These are phyloP conservation scores for Fusarium redolens DNA, from an alignment of 2,329 filamentous ascomycete species.

Conservation along the genomic window DNA sequence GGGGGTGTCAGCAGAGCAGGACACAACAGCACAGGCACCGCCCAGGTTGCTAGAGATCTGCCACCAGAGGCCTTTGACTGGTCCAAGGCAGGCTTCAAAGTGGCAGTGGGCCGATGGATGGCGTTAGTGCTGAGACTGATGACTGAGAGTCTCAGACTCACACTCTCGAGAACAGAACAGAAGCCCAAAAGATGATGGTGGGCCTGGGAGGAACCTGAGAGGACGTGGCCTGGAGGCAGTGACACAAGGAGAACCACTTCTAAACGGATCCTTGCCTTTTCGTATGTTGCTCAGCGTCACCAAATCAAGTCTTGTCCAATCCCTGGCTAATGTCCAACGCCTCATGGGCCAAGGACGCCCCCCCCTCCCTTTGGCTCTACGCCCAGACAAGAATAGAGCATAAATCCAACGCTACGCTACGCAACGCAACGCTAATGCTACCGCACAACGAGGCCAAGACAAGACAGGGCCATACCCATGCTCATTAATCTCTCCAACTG, in stretches of 20 bases:
- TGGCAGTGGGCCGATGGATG: constrained; percentile 46
- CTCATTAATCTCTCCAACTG: constrained; percentile 50
- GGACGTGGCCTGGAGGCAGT: constrained; percentile 41
- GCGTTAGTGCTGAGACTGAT: constrained; percentile 47
- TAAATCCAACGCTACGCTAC: constrained; percentile 28
- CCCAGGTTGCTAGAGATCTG: constrained; percentile 36
- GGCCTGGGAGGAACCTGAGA: constrained; percentile 29
- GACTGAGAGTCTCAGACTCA: constrained; percentile 11
- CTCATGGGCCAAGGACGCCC: constrained; percentile 48
- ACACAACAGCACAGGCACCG: constrained; percentile 39
- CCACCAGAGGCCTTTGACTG: constrained; percentile 38
- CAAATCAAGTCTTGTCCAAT: constrained; percentile 46
- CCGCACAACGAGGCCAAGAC: constrained; percentile 47
- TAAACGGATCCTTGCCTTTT: constrained; percentile 58
- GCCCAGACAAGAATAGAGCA: constrained; percentile 57
- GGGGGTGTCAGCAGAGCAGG: constrained; percentile 45
- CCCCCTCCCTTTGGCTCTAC: constrained; percentile 28
- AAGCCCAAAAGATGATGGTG: constrained; percentile 36
- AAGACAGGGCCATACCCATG: constrained; percentile 48
- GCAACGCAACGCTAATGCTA: constrained; percentile 21
- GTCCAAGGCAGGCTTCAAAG: constrained; percentile 24
- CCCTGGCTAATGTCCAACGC: constrained; percentile 48
- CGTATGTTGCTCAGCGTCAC: constrained; percentile 64
- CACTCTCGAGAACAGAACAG: not conserved
- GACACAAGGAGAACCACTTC: constrained; percentile 54